These are phyloP conservation scores for Phytophthora syringae DNA, from an alignment of 352 stramenopile species.

Conservation along the genomic window DNA sequence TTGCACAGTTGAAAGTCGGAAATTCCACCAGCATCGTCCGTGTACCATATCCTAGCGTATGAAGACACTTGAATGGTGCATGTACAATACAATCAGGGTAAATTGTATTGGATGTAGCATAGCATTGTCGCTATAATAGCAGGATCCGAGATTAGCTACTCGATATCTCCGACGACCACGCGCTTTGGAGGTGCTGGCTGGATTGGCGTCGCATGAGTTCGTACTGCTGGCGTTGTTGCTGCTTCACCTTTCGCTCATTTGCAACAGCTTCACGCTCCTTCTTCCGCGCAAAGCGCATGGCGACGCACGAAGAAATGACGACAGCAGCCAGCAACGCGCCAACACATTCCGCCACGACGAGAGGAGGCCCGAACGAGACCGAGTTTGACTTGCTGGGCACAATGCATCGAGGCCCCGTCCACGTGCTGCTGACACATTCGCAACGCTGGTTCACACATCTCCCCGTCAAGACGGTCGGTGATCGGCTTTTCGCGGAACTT, in stretches of 20 bases:
- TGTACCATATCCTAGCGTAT: conserved; percentile 17
- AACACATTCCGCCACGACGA: conserved; percentile 24
- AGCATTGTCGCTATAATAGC: too few species aligned
- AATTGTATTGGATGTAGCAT: too few species aligned
- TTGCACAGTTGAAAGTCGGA: too few species aligned
- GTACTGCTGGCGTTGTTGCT: conserved; percentile 37
- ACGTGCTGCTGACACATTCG: conserved; percentile 41
- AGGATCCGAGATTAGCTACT: too few species aligned
- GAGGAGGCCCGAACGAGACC: conserved; percentile 33
- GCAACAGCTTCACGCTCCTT: conserved; percentile 22
- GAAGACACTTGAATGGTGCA: too few species aligned
- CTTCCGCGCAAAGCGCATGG: conserved; percentile 18
- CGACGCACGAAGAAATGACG: conserved; percentile 22
- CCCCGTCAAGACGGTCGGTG: conserved; percentile 28
- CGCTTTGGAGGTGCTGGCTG: conserved; percentile 29
- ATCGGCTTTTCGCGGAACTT: conserved; percentile 2
- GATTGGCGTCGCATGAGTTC: conserved; percentile 29
- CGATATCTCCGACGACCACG: conserved; percentile 24
- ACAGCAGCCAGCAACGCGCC: conserved; percentile 23
- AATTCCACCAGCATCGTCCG: conserved; percentile 46
- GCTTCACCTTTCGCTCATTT: conserved; percentile 31
- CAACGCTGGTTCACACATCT: conserved; percentile 53
- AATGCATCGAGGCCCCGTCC: conserved; percentile 63
- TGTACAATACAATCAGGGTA: too few species aligned
- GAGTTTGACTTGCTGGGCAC: conserved; percentile 14